Percentiles rank a stretch among this genome's conserved stretches.
Evolutionary conservation across 2,329 filamentous ascomycete species (phyloP).

Genomic region (Periconia macrospinosa): DNA sequence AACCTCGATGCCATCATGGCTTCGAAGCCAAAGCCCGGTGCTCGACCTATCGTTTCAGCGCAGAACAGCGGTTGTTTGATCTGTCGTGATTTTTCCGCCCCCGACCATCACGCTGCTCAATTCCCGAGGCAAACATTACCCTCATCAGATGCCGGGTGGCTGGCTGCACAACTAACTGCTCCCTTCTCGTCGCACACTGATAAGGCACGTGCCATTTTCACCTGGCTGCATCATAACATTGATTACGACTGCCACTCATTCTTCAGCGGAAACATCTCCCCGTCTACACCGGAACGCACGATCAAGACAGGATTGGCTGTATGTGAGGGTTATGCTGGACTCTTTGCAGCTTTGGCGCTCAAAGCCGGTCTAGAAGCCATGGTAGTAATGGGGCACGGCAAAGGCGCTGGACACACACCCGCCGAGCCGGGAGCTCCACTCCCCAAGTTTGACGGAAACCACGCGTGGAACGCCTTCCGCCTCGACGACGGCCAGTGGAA

Average conservation of each 20-base stretch:
- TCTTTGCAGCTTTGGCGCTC: constrained; percentile 77
- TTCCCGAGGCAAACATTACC: constrained; percentile 76
- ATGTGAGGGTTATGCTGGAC: constrained; percentile 85
- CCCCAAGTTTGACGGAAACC: constrained; percentile 66
- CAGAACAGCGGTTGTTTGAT: constrained; percentile 60
- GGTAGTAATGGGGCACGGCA: constrained; percentile 77
- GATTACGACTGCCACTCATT: constrained; percentile 80
- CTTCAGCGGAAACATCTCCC: constrained; percentile 69
- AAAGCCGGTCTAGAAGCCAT: constrained; percentile 78
- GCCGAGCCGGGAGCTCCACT: constrained; percentile 65
- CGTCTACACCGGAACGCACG: constrained; percentile 70
- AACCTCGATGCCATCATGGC: constrained; percentile 60
- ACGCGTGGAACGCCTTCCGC: constrained; percentile 92
- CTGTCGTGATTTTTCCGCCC: constrained; percentile 84
- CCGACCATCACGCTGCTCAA: constrained; percentile 75
- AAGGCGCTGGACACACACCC: constrained; percentile 74
- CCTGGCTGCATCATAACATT: constrained; percentile 94
- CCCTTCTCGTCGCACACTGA: constrained; percentile 83
- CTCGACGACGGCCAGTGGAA: constrained; percentile 91
- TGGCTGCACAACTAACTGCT: constrained; percentile 76
- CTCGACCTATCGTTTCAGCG: constrained; percentile 4
- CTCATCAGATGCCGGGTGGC: constrained; percentile 66
- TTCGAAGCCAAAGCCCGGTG: constrained; percentile 37
- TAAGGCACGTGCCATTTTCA: constrained; percentile 90
- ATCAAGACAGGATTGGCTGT: constrained; percentile 80